Evolutionary conservation across 169 alveolate genomes (phyloP), one percentile per base, ranked within the genome.

Genomic region (Besnoitia besnoiti): DNA sequence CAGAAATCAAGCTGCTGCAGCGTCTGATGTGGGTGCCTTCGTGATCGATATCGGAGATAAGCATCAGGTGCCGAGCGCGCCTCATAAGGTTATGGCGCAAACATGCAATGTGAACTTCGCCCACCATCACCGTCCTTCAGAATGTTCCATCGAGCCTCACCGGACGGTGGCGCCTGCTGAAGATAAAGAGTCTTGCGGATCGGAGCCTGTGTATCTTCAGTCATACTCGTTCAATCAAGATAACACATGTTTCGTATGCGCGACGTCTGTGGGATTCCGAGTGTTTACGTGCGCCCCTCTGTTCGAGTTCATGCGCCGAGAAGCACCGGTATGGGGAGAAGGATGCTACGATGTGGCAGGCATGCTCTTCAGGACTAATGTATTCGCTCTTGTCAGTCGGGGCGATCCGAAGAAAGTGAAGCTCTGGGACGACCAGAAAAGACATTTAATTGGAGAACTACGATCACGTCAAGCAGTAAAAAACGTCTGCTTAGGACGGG

Each of bases 241-340:
- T 55, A 75, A 73, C 62, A 62, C 84, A 21, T 80, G 94, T 37
- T 90, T 90, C 75, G 50, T 90, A 24, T 84, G 90, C 40, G 91
- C 85, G 47, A 90, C 94, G 30, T 37, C 94, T 19, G 85, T 24
- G 40, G 94, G 94, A 27, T 82, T 90, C 67, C 79, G 94, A 8
- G 94, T 90, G 37, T 90, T 59, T 85, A 90, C 94, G 49, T 76
- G 94, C 51, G 89, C 85, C 19, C 94, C 94, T 24, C 85, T 90
- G 19, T 46, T 42, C 49, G 94, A 90, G 91, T 90, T 90, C 37
- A 44, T 49, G 79, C 85, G 91, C 46, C 79, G 91, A 12, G 94
- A 90, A 85, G 39, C 40, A 35, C 84, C 90, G 8, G 40, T 37
- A 42, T 90, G 94, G 90, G 90, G 62, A 5, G 91, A 59, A 19